phyloP scores from a whole-genome alignment of 495 filamentous ascomycete genomes.

The Penicillium pulvis region DNA sequence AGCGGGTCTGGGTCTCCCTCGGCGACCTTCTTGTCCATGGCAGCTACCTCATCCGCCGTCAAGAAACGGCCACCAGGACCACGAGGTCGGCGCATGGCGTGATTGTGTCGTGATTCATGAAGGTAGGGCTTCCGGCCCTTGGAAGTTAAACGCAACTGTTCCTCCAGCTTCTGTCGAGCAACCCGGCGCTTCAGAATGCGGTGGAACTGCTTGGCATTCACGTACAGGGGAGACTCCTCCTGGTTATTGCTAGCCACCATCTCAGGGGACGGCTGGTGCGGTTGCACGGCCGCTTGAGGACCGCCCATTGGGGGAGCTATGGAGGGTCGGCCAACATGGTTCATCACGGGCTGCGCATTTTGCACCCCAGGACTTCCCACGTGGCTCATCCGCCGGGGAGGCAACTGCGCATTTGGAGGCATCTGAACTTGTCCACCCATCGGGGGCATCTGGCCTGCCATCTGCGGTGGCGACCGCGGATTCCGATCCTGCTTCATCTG shows the following conservation, averaged over 20 bases:
- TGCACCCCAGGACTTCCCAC: slow-evolving; percentile 51
- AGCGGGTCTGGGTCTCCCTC: slow-evolving; percentile 30
- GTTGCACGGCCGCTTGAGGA: slow-evolving; percentile 54
- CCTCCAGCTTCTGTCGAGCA: slow-evolving; percentile 90
- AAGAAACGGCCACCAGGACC: slow-evolving; percentile 96
- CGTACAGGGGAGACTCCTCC: slow-evolving; percentile 94
- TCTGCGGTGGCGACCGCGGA: slow-evolving; percentile 54
- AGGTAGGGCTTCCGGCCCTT: slow-evolving; percentile 97
- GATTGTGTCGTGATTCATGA: slow-evolving; percentile 98
- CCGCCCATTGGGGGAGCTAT: slow-evolving; percentile 51
- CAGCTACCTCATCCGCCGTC: slow-evolving; percentile 95
- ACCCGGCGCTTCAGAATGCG: slow-evolving; percentile 92
- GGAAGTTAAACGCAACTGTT: slow-evolving; percentile 83
- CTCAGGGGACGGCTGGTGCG: slow-evolving; percentile 81
- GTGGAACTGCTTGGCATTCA: slow-evolving; percentile 99
- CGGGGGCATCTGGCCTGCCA: slow-evolving; percentile 51
- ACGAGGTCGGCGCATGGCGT: slow-evolving; percentile 94
- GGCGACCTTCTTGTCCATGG: slow-evolving; percentile 67
- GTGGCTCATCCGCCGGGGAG: slow-evolving; percentile 53
- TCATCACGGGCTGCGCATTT: slow-evolving; percentile 50
- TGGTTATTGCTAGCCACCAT: slow-evolving; percentile 66
- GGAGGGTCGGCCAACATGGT: slow-evolving; percentile 50
- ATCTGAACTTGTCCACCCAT: slow-evolving; percentile 54
- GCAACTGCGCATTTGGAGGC: slow-evolving; percentile 46
- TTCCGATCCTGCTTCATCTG: slow-evolving; percentile 54